A percentile compares a stretch with the other conserved stretches of the same genome.
Conservation (phyloP, 352 stramenopile genomes). For the Globisporangium solare region DNA sequence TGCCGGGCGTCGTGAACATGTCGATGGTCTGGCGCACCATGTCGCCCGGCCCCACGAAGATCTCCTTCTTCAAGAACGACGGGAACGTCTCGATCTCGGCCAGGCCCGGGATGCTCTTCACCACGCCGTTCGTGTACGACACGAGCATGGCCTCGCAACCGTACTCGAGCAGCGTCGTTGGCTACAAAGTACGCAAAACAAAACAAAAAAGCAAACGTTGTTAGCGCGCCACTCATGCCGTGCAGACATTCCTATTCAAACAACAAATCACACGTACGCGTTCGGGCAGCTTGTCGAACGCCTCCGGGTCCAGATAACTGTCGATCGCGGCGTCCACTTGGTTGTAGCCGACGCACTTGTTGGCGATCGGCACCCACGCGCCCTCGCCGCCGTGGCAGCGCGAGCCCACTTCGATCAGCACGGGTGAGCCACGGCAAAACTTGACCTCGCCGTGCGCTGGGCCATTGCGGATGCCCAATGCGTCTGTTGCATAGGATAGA, state of each 20-base stretch:
- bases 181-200: slow-evolving; percentile 20
- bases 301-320: slow-evolving; percentile 56
- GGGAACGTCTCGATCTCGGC: slow-evolving; percentile 89
- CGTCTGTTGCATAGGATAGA: slow-evolving; percentile 31
- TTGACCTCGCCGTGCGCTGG: slow-evolving; percentile 83
- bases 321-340: slow-evolving; percentile 91
- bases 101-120: slow-evolving; percentile 89
- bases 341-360: slow-evolving; percentile 91
- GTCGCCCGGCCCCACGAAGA: slow-evolving; percentile 81
- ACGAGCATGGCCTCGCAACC: slow-evolving; percentile 93
- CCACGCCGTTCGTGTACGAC: slow-evolving; percentile 87
- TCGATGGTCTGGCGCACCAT: slow-evolving; percentile 89
- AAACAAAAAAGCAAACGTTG: neutral
- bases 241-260: neutral
- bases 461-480: slow-evolving; percentile 67
- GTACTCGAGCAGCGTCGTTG: slow-evolving; percentile 69
- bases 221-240: neutral
- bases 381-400: slow-evolving; percentile 95
- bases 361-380: slow-evolving; percentile 89
- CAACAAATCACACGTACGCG: slow-evolving; percentile 21
- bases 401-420: slow-evolving; percentile 94
- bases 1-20: slow-evolving; percentile 93
- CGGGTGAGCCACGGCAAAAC: slow-evolving; percentile 78
- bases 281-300: slow-evolving; percentile 58
- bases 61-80: slow-evolving; percentile 91